Evolutionary conservation across 768 basidiomycete species (phyloP), one percentile per base, ranked within the genome.

Genomic region (Amanita molliuscula): DNA sequence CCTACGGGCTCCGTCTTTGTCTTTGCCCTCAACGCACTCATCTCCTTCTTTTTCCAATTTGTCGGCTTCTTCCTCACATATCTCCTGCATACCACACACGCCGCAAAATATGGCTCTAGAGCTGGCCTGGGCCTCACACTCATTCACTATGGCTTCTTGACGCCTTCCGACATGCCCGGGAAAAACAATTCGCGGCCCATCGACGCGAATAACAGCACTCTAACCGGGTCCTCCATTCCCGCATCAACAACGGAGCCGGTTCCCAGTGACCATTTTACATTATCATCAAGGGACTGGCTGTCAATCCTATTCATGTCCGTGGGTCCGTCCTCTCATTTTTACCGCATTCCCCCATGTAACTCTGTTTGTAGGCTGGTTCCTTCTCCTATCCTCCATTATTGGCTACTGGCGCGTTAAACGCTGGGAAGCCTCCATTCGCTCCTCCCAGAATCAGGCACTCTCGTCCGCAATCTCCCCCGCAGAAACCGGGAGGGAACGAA

Each of bases 21-120:
- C n/a, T 94, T 92, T 67, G 59, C 79, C 54, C 71, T 79, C 67
- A 91, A 89, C 65, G 63, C 85, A 49, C 77, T 93, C 69, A 82
- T 90, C 51, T 94, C 91, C 6, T 87, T 87, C 69, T 91, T 93
- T 69, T 98, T 99, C 84, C 93, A 97, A 67, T 94, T 97, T 64
- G 77, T 95, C 59, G 94, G 90, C 46, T 92, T 88, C 74, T 66
- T 87, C 52, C 77, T 99, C 68, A 96, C 94, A 1, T 96, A 92
- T 59, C 82, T 97, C 57, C 81, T 98, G 2, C 86, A 88, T 67
- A 83, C 82, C 10, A 85, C 92, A 1, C 94, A 98, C 61, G 91
- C 96, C 0, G 89, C 86, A 53, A 94, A 93, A 64, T 89, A 79
- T 61, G 96, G 96, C 44, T 91, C 90, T 13, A 84, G 91, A 38